Evolutionary conservation across 2,329 filamentous ascomycete genomes (phyloP).

Genomic region (Stagonosporopsis cucurbitacearum): DNA sequence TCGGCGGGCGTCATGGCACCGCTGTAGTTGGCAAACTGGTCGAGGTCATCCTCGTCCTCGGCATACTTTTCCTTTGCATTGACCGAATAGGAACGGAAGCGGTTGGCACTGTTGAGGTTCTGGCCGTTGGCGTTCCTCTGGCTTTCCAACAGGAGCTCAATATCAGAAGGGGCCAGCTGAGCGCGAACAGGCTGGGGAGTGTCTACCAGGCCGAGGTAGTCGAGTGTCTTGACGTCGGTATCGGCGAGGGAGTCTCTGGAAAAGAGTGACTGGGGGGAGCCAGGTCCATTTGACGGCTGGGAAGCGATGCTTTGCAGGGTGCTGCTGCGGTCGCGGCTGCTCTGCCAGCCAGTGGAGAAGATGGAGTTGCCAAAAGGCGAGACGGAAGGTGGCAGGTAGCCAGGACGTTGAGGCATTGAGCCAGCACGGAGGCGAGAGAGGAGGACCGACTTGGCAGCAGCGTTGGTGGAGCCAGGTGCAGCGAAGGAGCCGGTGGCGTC

Average conservation of each 20-base stretch:
- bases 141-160: constrained; percentile 59
- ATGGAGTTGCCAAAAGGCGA: constrained; percentile 85
- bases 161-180: constrained; percentile 68
- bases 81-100: constrained; percentile 96
- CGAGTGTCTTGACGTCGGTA: constrained; percentile 88
- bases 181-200: constrained; percentile 83
- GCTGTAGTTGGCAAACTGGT: constrained; percentile 69
- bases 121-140: constrained; percentile 62
- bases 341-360: constrained; percentile 86
- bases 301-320: constrained; percentile 91
- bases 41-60: constrained; percentile 82
- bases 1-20: constrained; percentile 66
- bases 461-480: constrained; percentile 57
- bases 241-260: constrained; percentile 85
- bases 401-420: constrained; percentile 89
- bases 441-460: constrained; percentile 70
- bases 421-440: constrained; percentile 87
- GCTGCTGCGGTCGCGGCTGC: constrained; percentile 79
- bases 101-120: constrained; percentile 74
- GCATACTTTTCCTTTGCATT: constrained; percentile 98
- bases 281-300: constrained; percentile 82
- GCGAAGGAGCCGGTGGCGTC: constrained; percentile 38
- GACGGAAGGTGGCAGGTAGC: constrained; percentile 63
- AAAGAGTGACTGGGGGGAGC: constrained; percentile 85
- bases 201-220: constrained; percentile 94